Conservation (phyloP, 192 early-diverging fungal species). For the Umbelopsis sp. region DNA sequence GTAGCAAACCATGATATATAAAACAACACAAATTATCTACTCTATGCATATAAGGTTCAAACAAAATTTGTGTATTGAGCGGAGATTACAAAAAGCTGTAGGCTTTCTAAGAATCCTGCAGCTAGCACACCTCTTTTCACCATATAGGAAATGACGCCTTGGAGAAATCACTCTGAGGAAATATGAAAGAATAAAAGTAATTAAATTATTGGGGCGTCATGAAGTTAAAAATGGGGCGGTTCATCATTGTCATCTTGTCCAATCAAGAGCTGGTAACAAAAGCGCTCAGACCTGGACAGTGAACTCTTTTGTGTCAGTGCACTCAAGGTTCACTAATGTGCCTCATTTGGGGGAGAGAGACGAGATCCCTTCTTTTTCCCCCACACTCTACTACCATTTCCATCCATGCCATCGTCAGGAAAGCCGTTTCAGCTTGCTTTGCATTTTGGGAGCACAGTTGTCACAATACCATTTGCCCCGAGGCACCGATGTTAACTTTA, state of each 20-base stretch:
- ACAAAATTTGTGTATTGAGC: not conserved
- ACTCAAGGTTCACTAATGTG: too few species aligned
- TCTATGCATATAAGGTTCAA: too few species aligned
- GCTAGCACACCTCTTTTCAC: not conserved
- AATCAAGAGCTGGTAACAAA: not conserved
- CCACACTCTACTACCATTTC: not conserved
- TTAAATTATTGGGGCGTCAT: too few species aligned
- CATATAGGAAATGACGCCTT: too few species aligned
- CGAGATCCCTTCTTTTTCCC: not conserved
- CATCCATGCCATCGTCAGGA: not conserved
- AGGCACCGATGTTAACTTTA: slow-evolving; percentile 72
- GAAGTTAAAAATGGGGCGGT: not conserved
- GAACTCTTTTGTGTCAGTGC: too few species aligned
- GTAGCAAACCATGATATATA: not conserved
- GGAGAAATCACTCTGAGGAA: too few species aligned
- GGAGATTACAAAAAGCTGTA: not conserved
- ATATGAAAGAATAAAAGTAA: too few species aligned
- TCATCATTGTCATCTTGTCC: slow-evolving; percentile 14
- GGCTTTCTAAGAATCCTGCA: not conserved
- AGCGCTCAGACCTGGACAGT: slow-evolving; percentile 6
- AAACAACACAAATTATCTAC: too few species aligned
- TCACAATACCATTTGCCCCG: slow-evolving; percentile 89
- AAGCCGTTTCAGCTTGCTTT: slow-evolving; percentile 27
- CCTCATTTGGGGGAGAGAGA: not conserved
- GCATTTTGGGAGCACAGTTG: slow-evolving; percentile 45